A percentile compares a stretch with the other conserved stretches of the same genome.
Conservation (phyloP, 495 filamentous ascomycete species). For the Chaetomium fimeti region DNA sequence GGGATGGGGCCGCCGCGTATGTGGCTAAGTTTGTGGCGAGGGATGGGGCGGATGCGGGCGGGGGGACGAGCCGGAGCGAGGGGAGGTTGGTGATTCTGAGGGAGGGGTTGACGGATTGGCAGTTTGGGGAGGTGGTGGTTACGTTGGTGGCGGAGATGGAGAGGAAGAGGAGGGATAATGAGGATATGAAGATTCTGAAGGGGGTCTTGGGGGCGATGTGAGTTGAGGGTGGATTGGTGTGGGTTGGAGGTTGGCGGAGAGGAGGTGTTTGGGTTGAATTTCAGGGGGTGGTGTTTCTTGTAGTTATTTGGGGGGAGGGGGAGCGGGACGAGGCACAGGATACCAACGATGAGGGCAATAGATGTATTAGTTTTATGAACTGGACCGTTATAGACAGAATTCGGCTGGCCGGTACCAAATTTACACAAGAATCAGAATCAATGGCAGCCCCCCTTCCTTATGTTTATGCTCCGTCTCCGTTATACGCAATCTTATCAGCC, state of each 20-base stretch:
- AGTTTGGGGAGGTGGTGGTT: slow-evolving; percentile 21
- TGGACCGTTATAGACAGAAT: too few species aligned
- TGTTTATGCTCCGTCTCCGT: slow-evolving; percentile 6
- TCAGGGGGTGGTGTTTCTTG: too few species aligned
- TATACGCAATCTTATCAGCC: slow-evolving; percentile 23
- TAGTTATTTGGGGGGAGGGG: too few species aligned
- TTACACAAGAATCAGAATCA: too few species aligned
- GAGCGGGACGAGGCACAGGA: too few species aligned
- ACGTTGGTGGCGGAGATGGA: slow-evolving; percentile 24
- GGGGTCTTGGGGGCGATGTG: not conserved
- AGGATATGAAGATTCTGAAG: slow-evolving; percentile 6
- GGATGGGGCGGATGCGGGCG: not conserved
- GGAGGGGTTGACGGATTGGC: slow-evolving; percentile 8
- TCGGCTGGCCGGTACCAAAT: too few species aligned
- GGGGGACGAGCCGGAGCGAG: slow-evolving; percentile 6
- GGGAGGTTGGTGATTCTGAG: slow-evolving; percentile 5
- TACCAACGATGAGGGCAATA: too few species aligned
- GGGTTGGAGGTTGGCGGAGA: not conserved
- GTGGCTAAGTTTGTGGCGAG: not conserved
- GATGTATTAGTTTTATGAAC: too few species aligned
- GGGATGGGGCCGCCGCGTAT: not conserved
- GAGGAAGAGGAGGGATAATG: slow-evolving; percentile 22
- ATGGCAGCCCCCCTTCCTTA: too few species aligned
- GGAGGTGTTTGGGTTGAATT: not conserved
- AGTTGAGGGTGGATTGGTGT: not conserved